Evolutionary conservation across 1,139 yeast genomes (phyloP).

Genomic region (Yarrowia galli): DNA sequence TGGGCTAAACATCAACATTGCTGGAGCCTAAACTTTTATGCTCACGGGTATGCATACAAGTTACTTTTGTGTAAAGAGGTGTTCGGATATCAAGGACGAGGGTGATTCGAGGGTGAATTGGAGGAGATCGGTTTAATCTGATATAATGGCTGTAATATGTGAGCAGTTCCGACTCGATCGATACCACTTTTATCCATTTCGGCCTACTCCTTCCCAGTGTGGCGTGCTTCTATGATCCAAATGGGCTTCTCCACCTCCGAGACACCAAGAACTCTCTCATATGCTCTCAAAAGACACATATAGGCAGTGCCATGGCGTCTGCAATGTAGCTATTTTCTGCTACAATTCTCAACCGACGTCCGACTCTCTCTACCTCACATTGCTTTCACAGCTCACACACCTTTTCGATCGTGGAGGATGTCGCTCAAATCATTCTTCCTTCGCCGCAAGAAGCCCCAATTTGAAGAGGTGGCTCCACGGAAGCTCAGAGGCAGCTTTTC

Average conservation of each 20-base stretch:
- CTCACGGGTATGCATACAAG: constrained; percentile 37
- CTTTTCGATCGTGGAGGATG: background rate
- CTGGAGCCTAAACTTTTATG: constrained; percentile 40
- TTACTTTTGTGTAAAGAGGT: constrained; percentile 5
- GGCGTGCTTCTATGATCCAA: background rate
- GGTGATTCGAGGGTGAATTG: no score
- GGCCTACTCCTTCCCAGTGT: background rate
- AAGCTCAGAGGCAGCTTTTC: constrained; percentile 23
- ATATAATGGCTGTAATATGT: background rate
- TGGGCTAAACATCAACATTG: constrained; percentile 38
- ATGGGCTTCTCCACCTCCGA: constrained; percentile 44
- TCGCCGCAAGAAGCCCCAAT: constrained; percentile 29
- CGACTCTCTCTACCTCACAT: background rate
- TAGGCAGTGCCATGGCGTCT: constrained; percentile 28
- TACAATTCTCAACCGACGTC: background rate
- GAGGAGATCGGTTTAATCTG: background rate
- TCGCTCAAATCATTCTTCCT: constrained; percentile 30
- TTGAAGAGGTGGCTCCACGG: constrained; percentile 34
- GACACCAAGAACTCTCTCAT: constrained; percentile 30
- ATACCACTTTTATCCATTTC: background rate
- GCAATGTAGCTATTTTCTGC: background rate
- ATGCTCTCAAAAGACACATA: constrained; percentile 31
- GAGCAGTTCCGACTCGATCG: background rate
- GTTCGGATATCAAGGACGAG: background rate
- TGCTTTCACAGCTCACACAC: background rate